Percentiles rank a stretch among this genome's conserved stretches.
Conservation (phyloP, 805 yeast species). For the Zygoascus ofunaensis region DNA sequence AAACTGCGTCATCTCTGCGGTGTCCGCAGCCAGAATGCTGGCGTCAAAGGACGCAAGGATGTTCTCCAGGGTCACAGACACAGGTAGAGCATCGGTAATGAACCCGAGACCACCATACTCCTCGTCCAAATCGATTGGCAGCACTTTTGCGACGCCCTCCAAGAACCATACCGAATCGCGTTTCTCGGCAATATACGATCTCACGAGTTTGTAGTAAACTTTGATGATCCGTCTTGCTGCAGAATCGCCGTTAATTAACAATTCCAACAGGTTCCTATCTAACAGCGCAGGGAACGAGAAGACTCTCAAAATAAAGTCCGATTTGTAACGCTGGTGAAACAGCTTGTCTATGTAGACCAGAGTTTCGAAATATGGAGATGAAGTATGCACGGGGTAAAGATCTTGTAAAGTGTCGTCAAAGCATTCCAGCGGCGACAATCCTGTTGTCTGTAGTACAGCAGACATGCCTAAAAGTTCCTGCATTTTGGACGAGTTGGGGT, state of each 20-base stretch:
- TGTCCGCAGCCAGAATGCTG: conserved; percentile 11
- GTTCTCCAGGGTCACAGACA: conserved; percentile 12
- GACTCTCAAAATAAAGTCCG: conserved; percentile 77
- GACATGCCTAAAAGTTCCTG: conserved; percentile 1
- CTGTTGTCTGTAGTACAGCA: conserved; percentile 1
- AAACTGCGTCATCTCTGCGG: not conserved
- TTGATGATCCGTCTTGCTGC: conserved; percentile 88
- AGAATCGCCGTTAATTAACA: conserved; percentile 75
- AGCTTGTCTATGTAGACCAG: conserved; percentile 77
- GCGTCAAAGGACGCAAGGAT: conserved; percentile 13
- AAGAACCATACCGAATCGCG: conserved; percentile 88
- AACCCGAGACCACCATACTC: conserved; percentile 22
- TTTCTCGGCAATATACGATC: conserved; percentile 78
- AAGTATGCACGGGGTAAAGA: conserved; percentile 72
- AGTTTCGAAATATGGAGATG: conserved; percentile 82
- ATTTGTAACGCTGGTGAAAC: conserved; percentile 65
- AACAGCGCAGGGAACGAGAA: conserved; percentile 90
- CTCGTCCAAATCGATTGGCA: conserved; percentile 79
- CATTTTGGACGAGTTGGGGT: conserved; percentile 2
- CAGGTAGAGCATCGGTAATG: conserved; percentile 19
- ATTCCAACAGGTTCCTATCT: conserved; percentile 67
- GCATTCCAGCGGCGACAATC: conserved; percentile 37
- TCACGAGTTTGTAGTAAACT: conserved; percentile 69
- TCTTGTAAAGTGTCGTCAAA: conserved; percentile 81
- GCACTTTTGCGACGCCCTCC: conserved; percentile 80